A percentile compares a stretch with the other conserved stretches of the same genome.
phyloP scores from a whole-genome alignment of 768 basidiomycete species.

The Hemileccinum rubropunctum region DNA sequence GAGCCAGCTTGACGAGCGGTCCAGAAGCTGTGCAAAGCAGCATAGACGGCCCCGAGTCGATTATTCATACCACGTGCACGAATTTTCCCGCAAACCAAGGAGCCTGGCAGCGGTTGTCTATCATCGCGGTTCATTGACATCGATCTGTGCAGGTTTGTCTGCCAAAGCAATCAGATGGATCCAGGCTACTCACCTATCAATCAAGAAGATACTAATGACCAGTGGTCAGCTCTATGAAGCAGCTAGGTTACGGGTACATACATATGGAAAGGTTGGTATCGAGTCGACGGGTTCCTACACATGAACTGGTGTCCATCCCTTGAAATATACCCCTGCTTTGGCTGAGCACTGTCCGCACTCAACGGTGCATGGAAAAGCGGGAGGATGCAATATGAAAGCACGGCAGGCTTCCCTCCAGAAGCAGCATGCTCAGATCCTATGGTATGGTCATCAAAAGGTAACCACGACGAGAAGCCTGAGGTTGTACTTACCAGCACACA shows the following conservation, averaged over 20 bases:
- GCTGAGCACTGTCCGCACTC: constrained; percentile 17
- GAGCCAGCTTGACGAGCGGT: constrained; percentile 42
- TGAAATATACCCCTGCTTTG: constrained; percentile 46
- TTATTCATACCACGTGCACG: constrained; percentile 34
- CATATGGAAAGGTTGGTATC: constrained; percentile 58
- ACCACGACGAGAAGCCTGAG: neutral
- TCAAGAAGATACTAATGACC: constrained; percentile 16
- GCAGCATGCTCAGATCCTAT: constrained; percentile 51
- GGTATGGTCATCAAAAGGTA: neutral
- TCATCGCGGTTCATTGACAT: constrained; percentile 46
- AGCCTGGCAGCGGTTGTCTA: constrained; percentile 36
- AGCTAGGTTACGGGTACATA: constrained; percentile 29
- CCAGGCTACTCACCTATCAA: constrained; percentile 14
- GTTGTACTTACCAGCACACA: constrained; percentile 43
- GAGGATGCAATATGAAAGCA: constrained; percentile 52
- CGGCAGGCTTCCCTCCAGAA: constrained; percentile 34
- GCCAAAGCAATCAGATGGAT: neutral
- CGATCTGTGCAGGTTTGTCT: constrained; percentile 36
- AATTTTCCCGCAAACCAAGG: constrained; percentile 36
- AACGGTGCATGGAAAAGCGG: constrained; percentile 50
- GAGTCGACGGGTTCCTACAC: constrained; percentile 49
- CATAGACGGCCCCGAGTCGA: constrained; percentile 56
- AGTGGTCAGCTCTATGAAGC: neutral
- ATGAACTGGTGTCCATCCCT: constrained; percentile 53
- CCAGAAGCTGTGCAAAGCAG: constrained; percentile 55